phyloP scores from a whole-genome alignment of 768 basidiomycete species.

The Antrodiella citrinella region DNA sequence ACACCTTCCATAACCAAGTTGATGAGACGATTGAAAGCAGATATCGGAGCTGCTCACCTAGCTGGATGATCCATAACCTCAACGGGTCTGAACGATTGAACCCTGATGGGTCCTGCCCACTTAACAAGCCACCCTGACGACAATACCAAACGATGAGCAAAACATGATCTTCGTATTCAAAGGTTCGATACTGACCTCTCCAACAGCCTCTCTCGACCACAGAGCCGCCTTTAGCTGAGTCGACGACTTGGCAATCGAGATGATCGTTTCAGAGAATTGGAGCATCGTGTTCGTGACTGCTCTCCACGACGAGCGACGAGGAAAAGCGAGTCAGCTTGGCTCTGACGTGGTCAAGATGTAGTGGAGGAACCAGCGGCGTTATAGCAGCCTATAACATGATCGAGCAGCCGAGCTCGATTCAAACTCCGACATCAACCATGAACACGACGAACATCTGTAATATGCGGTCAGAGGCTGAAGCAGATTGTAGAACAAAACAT shows the following conservation, averaged over 20 bases:
- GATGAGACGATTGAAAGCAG: not conserved
- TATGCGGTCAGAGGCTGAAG: too few species aligned
- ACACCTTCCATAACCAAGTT: too few species aligned
- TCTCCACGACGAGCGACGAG: too few species aligned
- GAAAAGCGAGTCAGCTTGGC: too few species aligned
- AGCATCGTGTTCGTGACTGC: too few species aligned
- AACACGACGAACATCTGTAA: too few species aligned
- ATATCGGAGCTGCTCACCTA: slow-evolving; percentile 56
- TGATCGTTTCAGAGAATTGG: not conserved
- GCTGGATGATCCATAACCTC: slow-evolving; percentile 71
- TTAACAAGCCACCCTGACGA: slow-evolving; percentile 62
- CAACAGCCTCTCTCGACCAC: not conserved
- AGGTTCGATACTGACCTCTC: not conserved
- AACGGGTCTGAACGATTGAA: slow-evolving; percentile 65
- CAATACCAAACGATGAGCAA: not conserved
- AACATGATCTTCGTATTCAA: not conserved
- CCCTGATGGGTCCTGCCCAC: slow-evolving; percentile 62
- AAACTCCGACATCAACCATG: too few species aligned
- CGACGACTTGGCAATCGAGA: not conserved
- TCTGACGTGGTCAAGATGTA: too few species aligned
- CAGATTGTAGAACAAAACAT: too few species aligned
- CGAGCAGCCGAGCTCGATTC: too few species aligned
- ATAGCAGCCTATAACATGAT: too few species aligned
- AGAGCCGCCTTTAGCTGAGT: not conserved
- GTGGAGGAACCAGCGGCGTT: too few species aligned